Evolutionary conservation across 2,329 filamentous ascomycete species (phyloP), one percentile per base, ranked within the genome.

Genomic region (Talaromyces rugulosus): DNA sequence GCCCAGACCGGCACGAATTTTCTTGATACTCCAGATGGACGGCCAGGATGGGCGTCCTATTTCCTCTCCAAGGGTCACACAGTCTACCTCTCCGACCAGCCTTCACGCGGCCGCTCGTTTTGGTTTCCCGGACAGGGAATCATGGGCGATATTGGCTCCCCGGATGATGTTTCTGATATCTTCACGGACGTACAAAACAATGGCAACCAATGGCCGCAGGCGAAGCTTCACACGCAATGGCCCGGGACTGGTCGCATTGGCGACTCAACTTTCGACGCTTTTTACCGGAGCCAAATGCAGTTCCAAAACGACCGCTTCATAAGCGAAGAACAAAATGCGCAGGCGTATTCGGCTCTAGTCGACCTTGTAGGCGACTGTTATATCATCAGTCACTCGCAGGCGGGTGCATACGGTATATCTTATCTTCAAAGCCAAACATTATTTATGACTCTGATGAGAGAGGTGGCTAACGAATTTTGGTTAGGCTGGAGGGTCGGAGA

Each of bases 311-410:
- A 69, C 62, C 2, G 68, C 66, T 9, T 66, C 64, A 12, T 69
- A 62, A n/a, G 61, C 66, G 50, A 65, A 61, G 31, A 60, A 61
- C 50, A 61, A 58, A 36, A 52, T 11, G 55, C 61, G 34, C 68
- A 69, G 36, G 61, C 69, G 40, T 33, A 50, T 23, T 64, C 66
- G 6, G 68, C 69, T 16, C 62, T 73, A 30, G 54, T 73, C 16
- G 69, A 70, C 56, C 62, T 58, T 6, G 69, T 72, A 28, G 68
- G 68, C 33, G 62, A 56, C 64, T 47, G 64, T 64, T 55, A 62
- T 67, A 53, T 73, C 4, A 52, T 87, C 11, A 80, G 79, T 0
- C 81, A 87, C 64, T 83, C 81, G 0, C 77, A 83, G 80, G 81
- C 4, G 78, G 79, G 0, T 74, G 74, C 11, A 77, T 52, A 52